Percentiles rank a stretch among this genome's conserved stretches.
Evolutionary conservation across 495 filamentous ascomycete species (phyloP).

Genomic region (Penicillium salamii): DNA sequence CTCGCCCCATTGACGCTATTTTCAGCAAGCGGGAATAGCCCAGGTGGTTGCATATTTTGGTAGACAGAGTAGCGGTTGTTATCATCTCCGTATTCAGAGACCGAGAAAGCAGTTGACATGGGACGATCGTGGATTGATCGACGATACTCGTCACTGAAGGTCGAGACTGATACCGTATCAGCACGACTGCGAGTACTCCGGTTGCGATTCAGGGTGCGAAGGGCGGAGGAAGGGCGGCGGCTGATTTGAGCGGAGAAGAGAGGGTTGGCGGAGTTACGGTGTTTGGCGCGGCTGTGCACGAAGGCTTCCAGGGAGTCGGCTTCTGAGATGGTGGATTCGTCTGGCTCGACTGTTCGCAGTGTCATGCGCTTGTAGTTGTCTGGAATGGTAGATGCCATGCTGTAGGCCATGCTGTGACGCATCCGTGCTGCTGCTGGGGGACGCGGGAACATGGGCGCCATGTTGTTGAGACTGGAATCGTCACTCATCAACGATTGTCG

Average conservation of each 20-base stretch:
- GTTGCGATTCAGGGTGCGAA: constrained; percentile 36
- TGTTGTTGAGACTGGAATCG: constrained; percentile 34
- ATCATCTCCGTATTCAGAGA: constrained; percentile 42
- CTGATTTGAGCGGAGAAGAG: constrained; percentile 40
- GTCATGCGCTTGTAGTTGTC: constrained; percentile 36
- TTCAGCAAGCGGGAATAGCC: constrained; percentile 27
- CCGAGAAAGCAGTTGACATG: constrained; percentile 37
- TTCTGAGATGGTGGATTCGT: constrained; percentile 38
- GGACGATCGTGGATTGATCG: constrained; percentile 36
- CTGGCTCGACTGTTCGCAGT: constrained; percentile 33
- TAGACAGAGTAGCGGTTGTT: constrained; percentile 27
- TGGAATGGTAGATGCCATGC: constrained; percentile 27
- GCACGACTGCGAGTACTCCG: constrained; percentile 39
- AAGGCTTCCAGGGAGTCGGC: constrained; percentile 45
- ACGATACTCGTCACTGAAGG: constrained; percentile 34
- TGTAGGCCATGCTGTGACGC: constrained; percentile 31
- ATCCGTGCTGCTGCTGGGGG: constrained; percentile 28
- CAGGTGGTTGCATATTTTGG: constrained; percentile 21
- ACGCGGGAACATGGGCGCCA: constrained; percentile 40
- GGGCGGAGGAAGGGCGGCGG: constrained; percentile 33
- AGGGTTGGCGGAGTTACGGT: constrained; percentile 44
- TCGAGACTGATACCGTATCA: constrained; percentile 37
- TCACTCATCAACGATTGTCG: constrained; percentile 38
- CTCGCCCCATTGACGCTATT: constrained; percentile 27
- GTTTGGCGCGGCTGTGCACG: constrained; percentile 42